Conservation (phyloP, 768 basidiomycete genomes). For the Boletus rubescentipes region DNA sequence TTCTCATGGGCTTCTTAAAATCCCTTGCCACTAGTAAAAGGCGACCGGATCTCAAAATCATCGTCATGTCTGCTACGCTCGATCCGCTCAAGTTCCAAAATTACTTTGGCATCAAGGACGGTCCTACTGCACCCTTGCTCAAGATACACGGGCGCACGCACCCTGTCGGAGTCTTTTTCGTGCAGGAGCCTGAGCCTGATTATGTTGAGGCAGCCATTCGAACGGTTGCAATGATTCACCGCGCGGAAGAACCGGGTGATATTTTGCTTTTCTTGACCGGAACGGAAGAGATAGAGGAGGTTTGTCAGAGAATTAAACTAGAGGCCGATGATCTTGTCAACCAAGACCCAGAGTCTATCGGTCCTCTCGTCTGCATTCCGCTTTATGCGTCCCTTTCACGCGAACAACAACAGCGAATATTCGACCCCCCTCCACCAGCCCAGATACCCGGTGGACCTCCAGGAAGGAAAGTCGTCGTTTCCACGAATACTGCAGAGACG, state of each 20-base stretch:
- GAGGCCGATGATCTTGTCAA: constrained; percentile 85
- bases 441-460: constrained; percentile 65
- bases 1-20: constrained; percentile 97
- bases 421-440: constrained; percentile 79
- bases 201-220: constrained; percentile 97
- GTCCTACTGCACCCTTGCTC: constrained; percentile 67
- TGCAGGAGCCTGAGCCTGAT: constrained; percentile 88
- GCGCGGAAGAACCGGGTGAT: constrained; percentile 92
- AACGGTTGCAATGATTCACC: constrained; percentile 95
- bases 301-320: constrained; percentile 87
- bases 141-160: constrained; percentile 92
- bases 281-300: constrained; percentile 97
- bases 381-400: constrained; percentile 95
- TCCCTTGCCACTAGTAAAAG: constrained; percentile 72
- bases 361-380: constrained; percentile 87
- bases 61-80: constrained; percentile 97
- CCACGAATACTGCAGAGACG: constrained; percentile 98
- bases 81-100: constrained; percentile 96
- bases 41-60: constrained; percentile 89
- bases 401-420: constrained; percentile 94
- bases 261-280: constrained; percentile 94
- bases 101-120: constrained; percentile 66
- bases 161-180: constrained; percentile 94
- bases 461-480: constrained; percentile 91
- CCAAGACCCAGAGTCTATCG: constrained; percentile 70